Base-by-base conservation (phyloP, 306 rosid genomes). In the Lathyrus oleraceus region DNA sequence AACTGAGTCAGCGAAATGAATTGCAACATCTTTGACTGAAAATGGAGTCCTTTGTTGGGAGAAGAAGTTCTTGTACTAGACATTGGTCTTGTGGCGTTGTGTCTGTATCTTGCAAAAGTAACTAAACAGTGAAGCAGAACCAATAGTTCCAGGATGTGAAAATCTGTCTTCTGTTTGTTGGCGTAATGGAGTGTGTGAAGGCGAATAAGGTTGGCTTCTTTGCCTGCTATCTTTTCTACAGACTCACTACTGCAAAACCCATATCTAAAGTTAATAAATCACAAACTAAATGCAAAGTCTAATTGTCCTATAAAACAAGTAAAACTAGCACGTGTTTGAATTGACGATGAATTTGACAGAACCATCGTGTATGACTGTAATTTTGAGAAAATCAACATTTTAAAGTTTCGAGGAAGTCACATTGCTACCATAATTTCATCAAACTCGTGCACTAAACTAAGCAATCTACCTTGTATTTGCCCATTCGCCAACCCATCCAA, bases 401-500 rank as follows among this genome's bases (percentile, higher is more conserved):
- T 6, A 47, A 15, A 15, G 53, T 35, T 35, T 35, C 39, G 7
- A 35, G 39, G 7, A 32, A 35, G 10, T 35, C 39, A 35, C 39
- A 35, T 35, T 35, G 39, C 39, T 35, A 7, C 39, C 8, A 35
- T 35, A 35, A 35, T 35, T 7, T 35, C 2, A 35, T 35, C 39
- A 7, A 35, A 35, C 39, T 35, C 39, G 2, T 15, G 20, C 19
- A 42, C 12, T 12, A 63, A 63, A 30, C 4, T 10, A 48, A 81
- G 85, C 30, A 28, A 91, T 96, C 95, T 72, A 94, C 99, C 97
- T 74, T 70, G 85, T 72, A 12, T 83, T 85, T 58, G 99, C 99
- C 99, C 99, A 95, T 85, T 95, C 97, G 7, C 97, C 99, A 71
- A 95, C 85, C 91, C 99, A 87, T 61, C 99, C 99, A 75, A 89